Base-by-base conservation (phyloP, 176 grass and related monocot genomes). In the Hordeum marinum region DNA sequence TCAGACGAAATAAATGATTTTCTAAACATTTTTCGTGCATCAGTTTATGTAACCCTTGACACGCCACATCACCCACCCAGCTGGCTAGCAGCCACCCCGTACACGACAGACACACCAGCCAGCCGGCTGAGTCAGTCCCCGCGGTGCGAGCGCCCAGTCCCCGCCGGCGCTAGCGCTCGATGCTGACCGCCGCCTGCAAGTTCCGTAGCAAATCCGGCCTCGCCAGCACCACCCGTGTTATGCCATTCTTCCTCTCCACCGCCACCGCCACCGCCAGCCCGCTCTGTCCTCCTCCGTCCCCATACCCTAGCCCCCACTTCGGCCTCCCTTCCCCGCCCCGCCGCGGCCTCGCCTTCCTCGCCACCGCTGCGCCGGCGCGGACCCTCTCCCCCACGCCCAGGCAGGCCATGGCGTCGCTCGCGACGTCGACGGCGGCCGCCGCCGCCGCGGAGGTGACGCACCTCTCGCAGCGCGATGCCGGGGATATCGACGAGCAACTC, bases 401-500 rank as follows among this genome's bases (percentile, higher is more conserved):
- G 60, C 74, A 27, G 25, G 37, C 80, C 75, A 90, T 90, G 85
- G 76, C 86, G 78, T 83, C 81, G 8, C 85, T 79, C 80, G 87
- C 62, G 12, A 74, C 78, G 7, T 66, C 87, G 31, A 77, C 64
- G 35, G 48, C 78, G 11, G 58, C 24, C 5, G 82, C 75, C 32
- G 78, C 67, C 10, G 81, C 83, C 3, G 65, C 75, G 27, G 62
- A 84, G 42, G 88, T 94, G 81, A 94, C 91, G 26, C 89, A 92
- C 85, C 81, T 98, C 80, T 58, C 89, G 39, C 96, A 95, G 78
- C 83, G 85, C 18, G 87, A 88, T 5, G 96, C 91, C 1, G 89
- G 74, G 13, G 93, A 92, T 90, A 94, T 98, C 75, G 93, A 98
- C 74, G 84, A 98, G 88, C 90, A 92, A 63, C 93, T 95, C 75